A percentile compares a stretch with the other conserved stretches of the same genome.
Evolutionary conservation across 169 alveolate genomes (phyloP).

Genomic region (Eimeria necatrix): DNA sequence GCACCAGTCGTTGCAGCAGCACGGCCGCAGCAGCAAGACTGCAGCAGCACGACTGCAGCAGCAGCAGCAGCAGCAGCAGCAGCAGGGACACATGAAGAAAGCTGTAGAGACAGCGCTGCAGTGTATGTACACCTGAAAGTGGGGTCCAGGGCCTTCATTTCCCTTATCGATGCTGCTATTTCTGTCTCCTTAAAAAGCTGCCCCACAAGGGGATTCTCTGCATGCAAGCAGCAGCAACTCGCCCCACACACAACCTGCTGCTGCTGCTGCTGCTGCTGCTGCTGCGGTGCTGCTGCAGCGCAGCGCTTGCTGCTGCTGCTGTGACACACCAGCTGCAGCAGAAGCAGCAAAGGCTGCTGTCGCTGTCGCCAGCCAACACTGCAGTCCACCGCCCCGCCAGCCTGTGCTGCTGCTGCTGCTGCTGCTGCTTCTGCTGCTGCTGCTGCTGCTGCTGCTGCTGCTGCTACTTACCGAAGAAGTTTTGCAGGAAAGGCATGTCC

Average conservation of each 20-base stretch:
- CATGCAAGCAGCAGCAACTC: neutral
- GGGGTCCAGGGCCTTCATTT: conserved; percentile 93
- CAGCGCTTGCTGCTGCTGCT: conserved; percentile 24
- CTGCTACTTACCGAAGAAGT: conserved; percentile 87
- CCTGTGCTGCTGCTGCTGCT: conserved; percentile 23
- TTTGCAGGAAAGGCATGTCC: conserved; percentile 93
- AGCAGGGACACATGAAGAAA: neutral
- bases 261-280: conserved; percentile 36
- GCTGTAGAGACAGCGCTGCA: neutral
- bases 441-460: conserved; percentile 62
- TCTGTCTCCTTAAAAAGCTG: conserved; percentile 92
- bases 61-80: conserved; percentile 15
- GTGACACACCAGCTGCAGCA: neutral
- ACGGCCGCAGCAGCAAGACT: too few species aligned
- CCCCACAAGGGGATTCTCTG: conserved; percentile 89
- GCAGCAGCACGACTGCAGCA: too few species aligned
- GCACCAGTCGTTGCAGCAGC: too few species aligned
- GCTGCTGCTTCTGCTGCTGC: neutral
- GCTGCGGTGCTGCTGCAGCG: conserved; percentile 28
- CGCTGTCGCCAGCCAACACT: neutral
- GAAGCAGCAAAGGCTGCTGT: conserved; percentile 22
- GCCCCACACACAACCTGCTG: neutral
- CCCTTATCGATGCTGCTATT: conserved; percentile 91
- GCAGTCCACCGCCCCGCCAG: neutral
- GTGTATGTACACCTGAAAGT: conserved; percentile 82